Evolutionary conservation across 1,139 yeast genomes (phyloP), one percentile per base, ranked within the genome.

Genomic region (Chernovozyma sophiae-reginae): DNA sequence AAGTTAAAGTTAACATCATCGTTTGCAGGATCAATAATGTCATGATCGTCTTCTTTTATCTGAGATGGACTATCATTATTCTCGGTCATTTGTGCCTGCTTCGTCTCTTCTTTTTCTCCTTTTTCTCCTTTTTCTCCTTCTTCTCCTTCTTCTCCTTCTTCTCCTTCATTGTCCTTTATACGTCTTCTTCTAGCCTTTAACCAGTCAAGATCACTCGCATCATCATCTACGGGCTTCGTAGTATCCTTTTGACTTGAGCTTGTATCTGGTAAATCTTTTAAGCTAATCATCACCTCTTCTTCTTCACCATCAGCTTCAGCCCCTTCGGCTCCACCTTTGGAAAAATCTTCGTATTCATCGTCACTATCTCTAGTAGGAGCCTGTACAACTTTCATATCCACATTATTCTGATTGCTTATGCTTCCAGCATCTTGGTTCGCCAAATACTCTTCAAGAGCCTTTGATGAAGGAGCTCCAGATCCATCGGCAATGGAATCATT

Each of bases 201-300:
- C 98, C 98, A 90, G 44, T 90, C 96, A 40, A 86, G 62, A 64
- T 90, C 97, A 13, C 94, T 73, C 8, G 86, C 71, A 19, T 60
- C 66, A 38, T 75, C 79, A 45, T 77, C 77, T 19, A 62, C 63
- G 0, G 81, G 79, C 7, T 62, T 32, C 16, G 19, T 30, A 16
- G 29, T 26, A 16, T 26, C 39, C 23, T 39, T 37, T 16, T 42
- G 39, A 10, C 41, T 40, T 51, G 47, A 46, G 31, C 40, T 41
- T 14, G 47, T 42, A 11, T 45, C 50, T 25, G 38, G 36, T 25
- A 52, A 35, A 14, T 47, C 50, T 20, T 42, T 39, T 20, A 53
- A 40, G 14, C 43, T 43, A 42, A 51, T 44, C 51, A 47, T 52
- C 48, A 39, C 43, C 44, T 42, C 52, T 28, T 51, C 55, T 18